phyloP scores from a whole-genome alignment of 2,329 filamentous ascomycete genomes.

The Fusarium sulawesiense region DNA sequence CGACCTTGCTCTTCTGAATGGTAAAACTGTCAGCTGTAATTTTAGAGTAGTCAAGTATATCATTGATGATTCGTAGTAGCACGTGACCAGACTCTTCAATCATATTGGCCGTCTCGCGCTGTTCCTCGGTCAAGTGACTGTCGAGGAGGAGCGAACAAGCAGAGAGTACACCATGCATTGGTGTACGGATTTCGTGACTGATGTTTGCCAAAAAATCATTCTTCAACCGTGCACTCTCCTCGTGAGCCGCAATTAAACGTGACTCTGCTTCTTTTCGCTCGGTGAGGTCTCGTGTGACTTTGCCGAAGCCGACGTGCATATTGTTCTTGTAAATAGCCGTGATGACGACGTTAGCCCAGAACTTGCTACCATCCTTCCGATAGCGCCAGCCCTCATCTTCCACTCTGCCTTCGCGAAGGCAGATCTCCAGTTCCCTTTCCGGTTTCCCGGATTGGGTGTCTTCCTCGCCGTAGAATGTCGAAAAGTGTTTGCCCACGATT shows the following conservation, averaged over 20 bases:
- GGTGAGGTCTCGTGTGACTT: slow-evolving; percentile 6
- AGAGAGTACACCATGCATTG: slow-evolving; percentile 10
- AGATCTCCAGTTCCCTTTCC: slow-evolving; percentile 12
- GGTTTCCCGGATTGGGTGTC: slow-evolving; percentile 6
- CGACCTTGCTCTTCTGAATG: background rate
- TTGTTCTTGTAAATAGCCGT: slow-evolving; percentile 8
- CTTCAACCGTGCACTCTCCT: slow-evolving; percentile 2
- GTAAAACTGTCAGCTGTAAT: slow-evolving; percentile 2
- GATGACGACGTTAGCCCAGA: slow-evolving; percentile 14
- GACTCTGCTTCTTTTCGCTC: slow-evolving; percentile 10
- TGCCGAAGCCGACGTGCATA: slow-evolving; percentile 13
- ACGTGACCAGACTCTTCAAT: slow-evolving; percentile 2
- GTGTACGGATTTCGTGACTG: slow-evolving; percentile 13
- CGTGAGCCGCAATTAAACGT: slow-evolving; percentile 4
- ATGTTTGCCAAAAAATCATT: slow-evolving; percentile 13
- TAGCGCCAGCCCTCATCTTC: slow-evolving; percentile 19
- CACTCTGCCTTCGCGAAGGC: slow-evolving; percentile 2
- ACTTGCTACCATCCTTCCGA: slow-evolving; percentile 4
- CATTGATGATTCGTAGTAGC: slow-evolving; percentile 3
- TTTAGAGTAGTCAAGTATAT: slow-evolving; percentile 13
- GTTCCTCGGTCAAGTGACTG: background rate
- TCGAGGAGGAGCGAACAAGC: background rate
- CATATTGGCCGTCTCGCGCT: slow-evolving; percentile 14
- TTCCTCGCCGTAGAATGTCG: slow-evolving; percentile 8
- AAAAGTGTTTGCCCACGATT: slow-evolving; percentile 8